A percentile compares a stretch with the other conserved stretches of the same genome.
Conservation (phyloP, 2,329 filamentous ascomycete species). For the Penicillium sp. region DNA sequence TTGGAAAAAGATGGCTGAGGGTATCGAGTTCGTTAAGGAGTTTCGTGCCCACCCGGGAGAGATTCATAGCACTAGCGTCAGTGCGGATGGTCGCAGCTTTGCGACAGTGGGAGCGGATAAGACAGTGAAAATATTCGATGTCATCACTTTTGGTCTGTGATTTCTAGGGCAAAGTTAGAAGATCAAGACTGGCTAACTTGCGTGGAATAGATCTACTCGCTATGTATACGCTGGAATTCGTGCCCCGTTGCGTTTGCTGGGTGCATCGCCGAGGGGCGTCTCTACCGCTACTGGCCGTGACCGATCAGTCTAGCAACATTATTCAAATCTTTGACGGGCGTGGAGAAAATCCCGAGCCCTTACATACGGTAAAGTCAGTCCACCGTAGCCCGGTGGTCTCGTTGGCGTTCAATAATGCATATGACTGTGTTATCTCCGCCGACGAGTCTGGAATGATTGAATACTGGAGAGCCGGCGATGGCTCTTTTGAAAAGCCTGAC, state of each 20-base stretch:
- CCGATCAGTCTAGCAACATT: constrained; percentile 67
- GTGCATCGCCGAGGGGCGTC: constrained; percentile 87
- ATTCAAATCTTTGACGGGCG: constrained; percentile 88
- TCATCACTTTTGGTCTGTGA: constrained; percentile 69
- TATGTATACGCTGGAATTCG: constrained; percentile 74
- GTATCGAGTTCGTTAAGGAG: constrained; percentile 97
- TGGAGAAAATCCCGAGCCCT: constrained; percentile 71
- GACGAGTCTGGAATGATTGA: constrained; percentile 93
- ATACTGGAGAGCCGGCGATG: constrained; percentile 79
- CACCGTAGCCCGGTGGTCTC: constrained; percentile 78
- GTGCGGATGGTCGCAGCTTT: constrained; percentile 88
- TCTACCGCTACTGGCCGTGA: constrained; percentile 79
- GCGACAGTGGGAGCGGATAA: constrained; percentile 71
- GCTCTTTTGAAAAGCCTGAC: constrained; percentile 83
- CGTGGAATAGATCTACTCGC: constrained; percentile 66
- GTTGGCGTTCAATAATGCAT: constrained; percentile 85
- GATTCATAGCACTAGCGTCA: constrained; percentile 79
- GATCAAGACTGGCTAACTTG: neutral
- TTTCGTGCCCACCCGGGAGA: constrained; percentile 88
- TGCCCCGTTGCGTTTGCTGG: constrained; percentile 83
- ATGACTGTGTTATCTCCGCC: constrained; percentile 85
- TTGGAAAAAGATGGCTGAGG: constrained; percentile 92
- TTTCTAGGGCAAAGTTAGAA: rapidly evolving
- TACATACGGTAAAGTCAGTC: constrained; percentile 76
- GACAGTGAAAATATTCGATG: constrained; percentile 58